Base-by-base conservation (phyloP, 257 asterid species). In the Lavandula angustifolia region DNA sequence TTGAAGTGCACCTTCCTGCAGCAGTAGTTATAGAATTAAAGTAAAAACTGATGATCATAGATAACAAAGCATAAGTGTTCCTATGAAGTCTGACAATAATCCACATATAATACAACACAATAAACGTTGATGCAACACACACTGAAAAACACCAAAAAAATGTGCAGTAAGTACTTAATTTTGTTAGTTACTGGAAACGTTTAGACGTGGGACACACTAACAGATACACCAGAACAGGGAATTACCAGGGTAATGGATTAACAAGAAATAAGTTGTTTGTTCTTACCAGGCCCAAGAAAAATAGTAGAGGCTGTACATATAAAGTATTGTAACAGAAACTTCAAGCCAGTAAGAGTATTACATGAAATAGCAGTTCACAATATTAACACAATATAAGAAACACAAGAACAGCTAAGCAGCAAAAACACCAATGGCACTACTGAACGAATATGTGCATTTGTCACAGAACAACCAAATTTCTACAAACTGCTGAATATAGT, bases 1-100 rank as follows among this genome's bases (percentile, higher is more conserved):
- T 49, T 7, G 69, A 47, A 76, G 22, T 54, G 29, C 73, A 58
- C 66, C 57, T 68, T 75, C 82, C 88, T 81, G 81, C 75, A 77
- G 13, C 54, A 37, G 61, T 64, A 37, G 34, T 10, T 41, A 42
- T 12, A 46, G 27, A 42, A 62, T 27, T 3, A 18, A 18, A 56
- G 10, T 34, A 51, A n/a, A 47, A 47, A 12, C 51, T 6, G 16
- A 61, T 35, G 35, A 43, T 29, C 14, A 16, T 22, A 47, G 42
- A 32, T 27, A 9, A 43, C 7, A 27, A 42, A n/a, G 32, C 7
- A 37, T 13, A 3, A 43, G 16, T 22, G n/a, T 12, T 22, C 9
- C 17, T 1, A 7, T 51, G 27, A 40, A 7, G 11, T 43, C 44
- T 34, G 35, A 11, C 32, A 17, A 33, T 5, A 38, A 34, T 27